phyloP scores from a whole-genome alignment of 2,329 filamentous ascomycete species.

The Calcarisporium arbuscula region DNA sequence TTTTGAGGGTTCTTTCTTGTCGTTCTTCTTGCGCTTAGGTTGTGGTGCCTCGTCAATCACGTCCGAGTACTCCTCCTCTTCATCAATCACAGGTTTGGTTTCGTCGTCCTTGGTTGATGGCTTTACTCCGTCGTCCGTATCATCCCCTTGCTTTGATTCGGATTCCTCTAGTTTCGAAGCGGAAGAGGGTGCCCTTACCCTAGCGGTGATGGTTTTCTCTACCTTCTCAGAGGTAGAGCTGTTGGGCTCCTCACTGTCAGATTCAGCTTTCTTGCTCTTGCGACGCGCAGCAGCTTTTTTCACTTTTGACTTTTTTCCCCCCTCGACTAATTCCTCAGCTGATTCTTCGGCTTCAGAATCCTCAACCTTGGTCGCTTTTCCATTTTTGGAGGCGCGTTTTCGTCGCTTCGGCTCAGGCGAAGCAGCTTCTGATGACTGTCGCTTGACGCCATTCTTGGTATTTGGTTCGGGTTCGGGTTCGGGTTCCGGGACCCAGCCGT shows the following conservation, averaged over 20 bases:
- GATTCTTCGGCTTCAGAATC: slow-evolving; percentile 12
- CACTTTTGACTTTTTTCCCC: slow-evolving; percentile 6
- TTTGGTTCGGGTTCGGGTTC: slow-evolving; percentile 19
- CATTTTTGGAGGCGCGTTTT: slow-evolving; percentile 26
- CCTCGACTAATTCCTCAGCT: slow-evolving; percentile 9
- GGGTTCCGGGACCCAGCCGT: slow-evolving; percentile 26
- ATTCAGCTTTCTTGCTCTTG: slow-evolving; percentile 9
- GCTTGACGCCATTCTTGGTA: slow-evolving; percentile 24
- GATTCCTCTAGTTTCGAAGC: neutral
- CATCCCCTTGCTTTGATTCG: slow-evolving; percentile 5
- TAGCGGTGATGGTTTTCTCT: too few species aligned
- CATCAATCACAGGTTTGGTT: slow-evolving; percentile 15
- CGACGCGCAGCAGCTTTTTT: slow-evolving; percentile 8
- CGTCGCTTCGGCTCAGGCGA: slow-evolving; percentile 32
- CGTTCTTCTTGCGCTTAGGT: slow-evolving; percentile 51
- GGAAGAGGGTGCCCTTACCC: too few species aligned
- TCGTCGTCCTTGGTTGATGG: slow-evolving; percentile 13
- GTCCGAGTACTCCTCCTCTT: slow-evolving; percentile 34
- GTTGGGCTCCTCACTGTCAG: slow-evolving; percentile 7
- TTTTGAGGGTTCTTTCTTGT: slow-evolving; percentile 25
- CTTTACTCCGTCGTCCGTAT: slow-evolving; percentile 14
- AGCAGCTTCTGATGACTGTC: slow-evolving; percentile 24
- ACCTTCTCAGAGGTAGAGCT: neutral
- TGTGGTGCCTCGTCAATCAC: slow-evolving; percentile 68
- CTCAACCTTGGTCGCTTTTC: slow-evolving; percentile 25